Conservation (phyloP, 768 basidiomycete genomes). For the Exidia glandulosa region DNA sequence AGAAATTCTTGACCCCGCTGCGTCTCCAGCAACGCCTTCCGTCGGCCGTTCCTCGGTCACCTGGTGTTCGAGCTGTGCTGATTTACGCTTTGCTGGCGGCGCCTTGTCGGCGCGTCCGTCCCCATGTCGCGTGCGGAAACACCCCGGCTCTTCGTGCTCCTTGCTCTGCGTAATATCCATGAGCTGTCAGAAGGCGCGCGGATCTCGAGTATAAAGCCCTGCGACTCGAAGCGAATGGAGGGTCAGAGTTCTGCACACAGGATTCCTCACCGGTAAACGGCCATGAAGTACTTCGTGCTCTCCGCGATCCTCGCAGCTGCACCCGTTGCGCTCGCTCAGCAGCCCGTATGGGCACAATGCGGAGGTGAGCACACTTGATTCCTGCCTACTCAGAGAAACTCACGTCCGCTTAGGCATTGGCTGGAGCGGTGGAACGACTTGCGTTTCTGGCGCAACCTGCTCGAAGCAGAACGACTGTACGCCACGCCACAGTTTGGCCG, state of each 20-base stretch:
- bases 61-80: too few species aligned
- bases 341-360: conserved; percentile 39
- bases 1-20: too few species aligned
- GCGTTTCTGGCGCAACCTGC: conserved; percentile 9
- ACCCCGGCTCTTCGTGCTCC: too few species aligned
- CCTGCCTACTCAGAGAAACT: conserved; percentile 4
- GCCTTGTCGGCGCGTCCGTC: too few species aligned
- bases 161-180: too few species aligned
- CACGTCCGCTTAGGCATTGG: not conserved
- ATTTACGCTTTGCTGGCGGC: too few species aligned
- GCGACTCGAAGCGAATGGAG: not conserved
- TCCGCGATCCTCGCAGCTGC: conserved; percentile 31
- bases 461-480: conserved; percentile 6
- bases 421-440: conserved; percentile 1
- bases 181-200: too few species aligned
- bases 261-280: not conserved
- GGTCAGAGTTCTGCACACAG: not conserved
- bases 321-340: conserved; percentile 32
- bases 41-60: too few species aligned
- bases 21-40: too few species aligned
- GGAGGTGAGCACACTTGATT: conserved; percentile 34
- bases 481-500: not conserved
- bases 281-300: conserved; percentile 23
- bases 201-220: not conserved
- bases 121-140: too few species aligned